Evolutionary conservation across 140 eudicot genomes (phyloP), one percentile per base, ranked within the genome.

Genomic region (Anethum foeniculum): DNA sequence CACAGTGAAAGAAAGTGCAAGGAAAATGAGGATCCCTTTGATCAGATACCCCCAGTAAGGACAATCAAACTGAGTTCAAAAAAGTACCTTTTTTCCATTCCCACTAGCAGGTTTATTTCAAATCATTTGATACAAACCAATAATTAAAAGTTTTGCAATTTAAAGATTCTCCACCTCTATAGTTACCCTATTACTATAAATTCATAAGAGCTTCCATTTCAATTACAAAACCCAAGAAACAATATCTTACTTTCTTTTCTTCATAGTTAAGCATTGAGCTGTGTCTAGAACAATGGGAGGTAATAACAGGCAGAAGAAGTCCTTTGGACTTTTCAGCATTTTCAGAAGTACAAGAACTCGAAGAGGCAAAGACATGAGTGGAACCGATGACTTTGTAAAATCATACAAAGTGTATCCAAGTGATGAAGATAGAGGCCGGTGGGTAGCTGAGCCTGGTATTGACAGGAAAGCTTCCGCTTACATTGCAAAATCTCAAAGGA

Each of bases 361-460:
- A 19, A 52, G 71, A 77, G 71, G 23, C 11, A 32, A 52, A 2
- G 80, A 54, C 39, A 12, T 21, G 38, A 16, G 21, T 54, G 80
- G 80, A 12, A 6, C 43, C 0, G 64, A 48, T 15, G 64, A 75
- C 41, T 75, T 27, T 14, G 80, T 34, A 16, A 49, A 52, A 14
- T 21, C 34, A 1, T 52, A 77, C 71, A 77, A 77, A 77, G 48
- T 51, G 32, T 52, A 77, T 32, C 49, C 34, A 14, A 77, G 64
- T 16, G 79, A 75, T 75, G 62, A 77, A 77, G 43, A 76, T 25
- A 49, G 62, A 76, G 43, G 62, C 65, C 62, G 65, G 1, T 76
- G 62, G 90, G 88, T 87, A 75, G 87, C 88, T 43, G 84, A 87
- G 62, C 88, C 86, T 8, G 85, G 85, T 47, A 87, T 87, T 16